phyloP scores from a whole-genome alignment of 345 rosid genomes.

The Syzygium jambos region DNA sequence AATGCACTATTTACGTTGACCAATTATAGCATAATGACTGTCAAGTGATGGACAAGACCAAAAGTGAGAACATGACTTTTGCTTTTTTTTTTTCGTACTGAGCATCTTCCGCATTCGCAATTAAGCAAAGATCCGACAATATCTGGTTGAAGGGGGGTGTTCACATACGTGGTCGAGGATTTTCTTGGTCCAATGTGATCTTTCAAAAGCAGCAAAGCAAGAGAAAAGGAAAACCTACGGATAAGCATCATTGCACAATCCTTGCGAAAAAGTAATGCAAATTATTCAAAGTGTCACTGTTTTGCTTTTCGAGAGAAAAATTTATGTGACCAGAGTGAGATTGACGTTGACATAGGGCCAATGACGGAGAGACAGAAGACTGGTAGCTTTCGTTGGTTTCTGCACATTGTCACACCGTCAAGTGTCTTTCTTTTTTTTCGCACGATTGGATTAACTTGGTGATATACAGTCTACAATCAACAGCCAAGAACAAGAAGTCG shows the following conservation, averaged over 20 bases:
- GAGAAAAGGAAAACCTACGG: neutral
- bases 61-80: neutral
- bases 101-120: neutral
- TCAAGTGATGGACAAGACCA: neutral
- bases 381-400: neutral
- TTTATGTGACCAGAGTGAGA: neutral
- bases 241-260: slow-evolving; percentile 5
- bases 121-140: neutral
- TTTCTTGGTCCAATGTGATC: neutral
- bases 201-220: neutral
- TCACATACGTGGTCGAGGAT: neutral
- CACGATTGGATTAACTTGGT: neutral
- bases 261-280: neutral
- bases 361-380: neutral
- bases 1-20: neutral
- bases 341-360: neutral
- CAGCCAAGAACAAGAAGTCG: neutral
- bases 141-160: neutral
- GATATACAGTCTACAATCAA: neutral
- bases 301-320: slow-evolving; percentile 1
- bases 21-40: neutral
- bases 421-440: neutral
- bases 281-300: neutral
- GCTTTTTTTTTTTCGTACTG: neutral
- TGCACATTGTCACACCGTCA: neutral